Conservation (phyloP, 495 filamentous ascomycete genomes). For the Aspergillus nidulans region DNA sequence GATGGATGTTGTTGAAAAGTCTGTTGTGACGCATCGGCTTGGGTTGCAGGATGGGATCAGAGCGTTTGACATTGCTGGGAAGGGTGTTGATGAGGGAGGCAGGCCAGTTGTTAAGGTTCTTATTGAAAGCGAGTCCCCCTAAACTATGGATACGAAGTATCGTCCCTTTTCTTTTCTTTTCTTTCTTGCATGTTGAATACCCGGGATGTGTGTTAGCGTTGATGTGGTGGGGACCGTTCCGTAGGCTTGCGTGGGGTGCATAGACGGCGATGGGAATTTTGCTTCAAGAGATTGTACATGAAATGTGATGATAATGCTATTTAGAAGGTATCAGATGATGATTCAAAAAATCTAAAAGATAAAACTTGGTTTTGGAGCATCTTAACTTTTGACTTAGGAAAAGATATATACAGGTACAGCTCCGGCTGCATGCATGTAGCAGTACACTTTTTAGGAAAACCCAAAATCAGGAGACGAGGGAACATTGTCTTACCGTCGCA, state of each 20-base stretch:
- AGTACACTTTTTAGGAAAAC: too few relatives aligned
- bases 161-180: neutral
- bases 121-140: constrained; percentile 55
- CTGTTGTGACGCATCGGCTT: constrained; percentile 73
- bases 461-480: too few relatives aligned
- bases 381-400: too few relatives aligned
- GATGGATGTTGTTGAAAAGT: constrained; percentile 49
- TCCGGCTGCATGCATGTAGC: too few relatives aligned
- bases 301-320: too few relatives aligned
- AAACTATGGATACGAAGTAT: too few relatives aligned
- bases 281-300: neutral
- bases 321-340: too few relatives aligned
- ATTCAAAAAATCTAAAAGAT: too few relatives aligned
- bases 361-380: too few relatives aligned
- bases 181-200: neutral
- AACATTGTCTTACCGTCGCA: neutral
- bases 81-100: constrained; percentile 70
- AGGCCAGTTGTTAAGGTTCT: constrained; percentile 82
- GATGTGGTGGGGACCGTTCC: too few relatives aligned
- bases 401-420: too few relatives aligned
- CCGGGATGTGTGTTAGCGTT: neutral
- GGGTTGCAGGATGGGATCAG: constrained; percentile 59
- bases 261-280: neutral
- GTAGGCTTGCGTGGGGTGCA: neutral
- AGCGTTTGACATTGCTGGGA: constrained; percentile 79